Evolutionary conservation across 208 protist genomes (phyloP), one percentile per base, ranked within the genome.

Genomic region (Leishmania turanica): DNA sequence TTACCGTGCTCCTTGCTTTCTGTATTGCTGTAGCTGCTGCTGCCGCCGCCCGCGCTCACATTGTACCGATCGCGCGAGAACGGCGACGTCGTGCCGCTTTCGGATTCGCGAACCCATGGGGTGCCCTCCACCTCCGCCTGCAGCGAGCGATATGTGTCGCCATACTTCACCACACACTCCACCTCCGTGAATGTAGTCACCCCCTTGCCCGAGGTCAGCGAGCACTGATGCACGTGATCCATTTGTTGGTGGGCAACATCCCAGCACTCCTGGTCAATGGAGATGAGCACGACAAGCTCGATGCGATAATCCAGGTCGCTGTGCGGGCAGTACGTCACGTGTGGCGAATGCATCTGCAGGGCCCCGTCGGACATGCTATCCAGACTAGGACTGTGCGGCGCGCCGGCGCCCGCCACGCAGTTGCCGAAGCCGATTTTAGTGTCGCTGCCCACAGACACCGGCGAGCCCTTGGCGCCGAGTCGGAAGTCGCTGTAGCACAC

Each of bases 401-500:
- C 54, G 54, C 71, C 77, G 56, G 71, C 72, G 58, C 78, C 70
- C 5, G 64, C 40, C 8, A 80, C 56, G 17, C 71, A 37, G 74
- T 65, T 77, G 53, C 56, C 56, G 75, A 72, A 72, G 71, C 31
- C 75, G 49, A 68, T 37, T 34, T 77, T 82, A 68, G 83, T 47
- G 17, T 82, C 73, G 37, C 74, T 80, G 27, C 60, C n/a, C 15
- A 73, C 77, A 11, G 76, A 75, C 69, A 64, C 70, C 0, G 81
- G 60, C 65, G 78, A 75, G 74, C 40, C 74, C 27, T 75, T 58
- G 24, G 24, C 40, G 24, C 64, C 47, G n/a, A 91, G 60, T 53
- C 90, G 80, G 86, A 98, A 96, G 79, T 92, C 89, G 79, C 66
- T 90, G 86, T 93, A 96, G 31, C 87, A 81, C 31, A 96, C 81